These are phyloP conservation scores for Amanita rimosa DNA, from an alignment of 768 basidiomycete genomes.

Conservation along the genomic window DNA sequence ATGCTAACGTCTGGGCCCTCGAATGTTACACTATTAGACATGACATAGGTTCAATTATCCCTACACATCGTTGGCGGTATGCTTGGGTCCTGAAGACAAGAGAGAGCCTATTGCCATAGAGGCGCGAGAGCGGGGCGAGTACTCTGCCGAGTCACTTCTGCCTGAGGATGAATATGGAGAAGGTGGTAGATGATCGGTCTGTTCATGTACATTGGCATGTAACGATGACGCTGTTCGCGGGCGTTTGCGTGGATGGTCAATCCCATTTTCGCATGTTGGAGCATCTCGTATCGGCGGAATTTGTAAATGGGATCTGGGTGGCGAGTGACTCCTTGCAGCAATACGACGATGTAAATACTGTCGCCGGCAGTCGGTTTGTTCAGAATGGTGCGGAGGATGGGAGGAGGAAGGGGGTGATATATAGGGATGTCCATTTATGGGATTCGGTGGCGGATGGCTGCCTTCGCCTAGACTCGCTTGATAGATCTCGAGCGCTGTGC, in stretches of 20 bases:
- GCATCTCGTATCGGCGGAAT: slow-evolving; percentile 23
- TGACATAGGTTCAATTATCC: neutral
- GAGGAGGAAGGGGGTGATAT: slow-evolving; percentile 26
- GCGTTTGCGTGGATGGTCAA: slow-evolving; percentile 48
- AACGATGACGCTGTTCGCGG: slow-evolving; percentile 41
- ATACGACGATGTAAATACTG: slow-evolving; percentile 22
- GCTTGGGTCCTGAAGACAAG: slow-evolving; percentile 35
- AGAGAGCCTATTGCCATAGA: slow-evolving; percentile 78
- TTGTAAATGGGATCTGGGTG: slow-evolving; percentile 20
- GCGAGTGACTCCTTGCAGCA: slow-evolving; percentile 28
- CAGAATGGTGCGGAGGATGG: slow-evolving; percentile 22
- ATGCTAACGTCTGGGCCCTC: neutral
- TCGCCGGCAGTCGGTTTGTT: slow-evolving; percentile 21
- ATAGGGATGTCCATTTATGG: slow-evolving; percentile 24
- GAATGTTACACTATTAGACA: slow-evolving; percentile 1
- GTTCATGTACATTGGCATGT: slow-evolving; percentile 28
- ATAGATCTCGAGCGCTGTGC: slow-evolving; percentile 57
- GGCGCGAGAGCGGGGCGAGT: slow-evolving; percentile 58
- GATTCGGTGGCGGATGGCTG: slow-evolving; percentile 12
- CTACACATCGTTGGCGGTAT: neutral
- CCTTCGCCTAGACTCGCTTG: slow-evolving; percentile 13
- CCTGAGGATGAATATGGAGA: slow-evolving; percentile 68
- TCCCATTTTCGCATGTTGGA: slow-evolving; percentile 19
- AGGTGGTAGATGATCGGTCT: slow-evolving; percentile 44
- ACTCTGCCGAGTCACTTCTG: slow-evolving; percentile 52